Conservation (phyloP, 495 filamentous ascomycete species). For the Penicillium simplicissimum region DNA sequence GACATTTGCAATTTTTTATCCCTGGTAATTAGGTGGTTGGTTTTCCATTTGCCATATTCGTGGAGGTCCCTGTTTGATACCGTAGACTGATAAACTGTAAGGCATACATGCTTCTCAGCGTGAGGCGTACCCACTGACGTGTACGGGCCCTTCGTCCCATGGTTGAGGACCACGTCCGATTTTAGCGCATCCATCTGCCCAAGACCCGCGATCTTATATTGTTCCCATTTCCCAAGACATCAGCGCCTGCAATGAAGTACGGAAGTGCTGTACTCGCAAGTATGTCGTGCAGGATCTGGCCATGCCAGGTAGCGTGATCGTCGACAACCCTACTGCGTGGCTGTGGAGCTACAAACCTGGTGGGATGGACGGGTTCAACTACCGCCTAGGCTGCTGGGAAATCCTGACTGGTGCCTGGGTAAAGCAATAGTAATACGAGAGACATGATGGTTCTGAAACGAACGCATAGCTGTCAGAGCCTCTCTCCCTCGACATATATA, state of each 20-base stretch:
- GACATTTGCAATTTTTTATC: not conserved
- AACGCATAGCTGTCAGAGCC: not conserved
- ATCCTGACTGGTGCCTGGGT: slow-evolving; percentile 10
- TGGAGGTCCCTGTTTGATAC: not conserved
- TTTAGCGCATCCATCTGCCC: slow-evolving; percentile 7
- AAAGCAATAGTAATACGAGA: not conserved
- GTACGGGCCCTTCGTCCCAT: slow-evolving; percentile 14
- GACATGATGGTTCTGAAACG: not conserved
- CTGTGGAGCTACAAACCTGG: slow-evolving; percentile 1
- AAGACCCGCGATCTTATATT: not conserved
- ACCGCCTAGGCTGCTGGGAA: slow-evolving; percentile 13
- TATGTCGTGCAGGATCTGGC: slow-evolving; percentile 12
- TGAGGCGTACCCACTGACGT: slow-evolving; percentile 14
- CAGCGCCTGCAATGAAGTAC: not conserved
- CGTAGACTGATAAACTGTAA: not conserved
- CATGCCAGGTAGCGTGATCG: slow-evolving; percentile 11
- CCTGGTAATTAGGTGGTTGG: not conserved
- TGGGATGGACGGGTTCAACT: not conserved
- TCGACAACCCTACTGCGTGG: slow-evolving; percentile 8
- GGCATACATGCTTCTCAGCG: not conserved
- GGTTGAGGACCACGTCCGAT: slow-evolving; percentile 15
- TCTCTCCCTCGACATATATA: not conserved
- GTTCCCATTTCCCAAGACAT: not conserved
- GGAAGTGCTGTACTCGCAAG: not conserved
- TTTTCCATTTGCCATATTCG: not conserved